Base-by-base conservation (phyloP, 2,329 filamentous ascomycete genomes). In the Torrubiella hemipterigena region DNA sequence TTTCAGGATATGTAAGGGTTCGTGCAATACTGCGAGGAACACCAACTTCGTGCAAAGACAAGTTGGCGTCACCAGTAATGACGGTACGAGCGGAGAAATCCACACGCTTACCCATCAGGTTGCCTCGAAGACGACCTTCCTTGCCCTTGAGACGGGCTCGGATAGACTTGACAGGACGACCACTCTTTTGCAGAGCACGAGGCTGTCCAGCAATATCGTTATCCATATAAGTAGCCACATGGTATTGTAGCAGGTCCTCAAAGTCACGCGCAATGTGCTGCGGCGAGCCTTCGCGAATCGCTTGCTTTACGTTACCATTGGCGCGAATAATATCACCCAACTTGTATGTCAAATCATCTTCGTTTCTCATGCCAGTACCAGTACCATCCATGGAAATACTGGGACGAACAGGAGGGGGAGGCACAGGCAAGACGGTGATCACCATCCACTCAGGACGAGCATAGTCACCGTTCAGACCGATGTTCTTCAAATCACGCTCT, bases 341-440 rank as follows among this genome's bases (percentile, higher is more conserved):
- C 62, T 99, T 99, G 72, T 95, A 98, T 0, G 91, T 99, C 70
- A 99, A 72, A 67, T 99, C 93, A 55, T 99, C 91, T 60, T 99
- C 91, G 52, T 91, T 91, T 40, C 91, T 81, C 66, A 89, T 78
- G 40, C 91, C 91, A 42, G 84, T 83, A 32, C 84, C 82, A 26
- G 85, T 93, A 31, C 91, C 87, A 50, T 96, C 93, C 63, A 96
- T 89, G 15, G 89, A 93, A 46, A 98, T 93, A 68, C 86, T 95
- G 5, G 91, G 91, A 33, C 91, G 81, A 22, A 99, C 93, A 4
- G 91, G 87, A 29, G 91, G 91, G 3, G 91, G 91, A 2, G 91
- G 91, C 1, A 98, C 93, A 5, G 91, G 87, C 28, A 99, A 69
- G 30, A 96, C 87, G 1, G 86, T 94, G 39, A 98, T 66, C 38